Conservation (phyloP, 306 rosid species). For the Dryas octopetala region DNA sequence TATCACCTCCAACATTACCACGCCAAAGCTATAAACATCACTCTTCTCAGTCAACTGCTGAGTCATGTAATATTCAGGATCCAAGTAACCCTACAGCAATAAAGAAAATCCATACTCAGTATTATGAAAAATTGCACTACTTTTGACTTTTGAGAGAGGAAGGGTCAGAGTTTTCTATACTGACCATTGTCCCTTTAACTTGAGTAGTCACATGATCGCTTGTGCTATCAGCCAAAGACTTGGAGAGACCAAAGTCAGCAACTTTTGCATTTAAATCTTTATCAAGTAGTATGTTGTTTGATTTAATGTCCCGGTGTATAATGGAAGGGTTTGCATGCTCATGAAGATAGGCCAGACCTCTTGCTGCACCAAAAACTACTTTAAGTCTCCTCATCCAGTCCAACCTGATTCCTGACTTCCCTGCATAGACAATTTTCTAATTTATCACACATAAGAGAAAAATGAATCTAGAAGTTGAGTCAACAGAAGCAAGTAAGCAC, state of each 20-base stretch:
- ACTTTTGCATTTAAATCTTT: conserved; percentile 66
- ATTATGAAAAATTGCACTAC: too few relatives aligned
- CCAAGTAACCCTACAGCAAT: conserved; percentile 62
- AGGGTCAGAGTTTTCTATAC: conserved; percentile 4
- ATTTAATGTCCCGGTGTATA: conserved; percentile 84
- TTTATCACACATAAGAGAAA: not conserved
- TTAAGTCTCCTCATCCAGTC: conserved; percentile 74
- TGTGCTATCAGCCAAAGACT: conserved; percentile 52
- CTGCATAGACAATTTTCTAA: conserved; percentile 31
- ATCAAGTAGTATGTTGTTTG: conserved; percentile 71
- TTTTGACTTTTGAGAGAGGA: too few relatives aligned
- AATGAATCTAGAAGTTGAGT: too few relatives aligned
- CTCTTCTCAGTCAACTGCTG: conserved; percentile 67
- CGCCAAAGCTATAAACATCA: conserved; percentile 78
- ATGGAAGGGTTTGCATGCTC: conserved; percentile 75
- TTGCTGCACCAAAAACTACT: conserved; percentile 69
- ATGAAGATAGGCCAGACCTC: conserved; percentile 78
- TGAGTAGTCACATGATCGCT: conserved; percentile 60
- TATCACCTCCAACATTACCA: conserved; percentile 65
- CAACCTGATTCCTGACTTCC: conserved; percentile 64
- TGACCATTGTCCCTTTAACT: conserved; percentile 79
- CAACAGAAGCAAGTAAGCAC: too few relatives aligned
- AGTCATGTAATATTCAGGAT: conserved; percentile 51
- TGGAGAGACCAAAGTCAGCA: conserved; percentile 83
- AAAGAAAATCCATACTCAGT: conserved; percentile 1